These are phyloP conservation scores for Cryptococcus deneoformans DNA, from an alignment of 1,284 basidiomycete species.

Conservation along the genomic window DNA sequence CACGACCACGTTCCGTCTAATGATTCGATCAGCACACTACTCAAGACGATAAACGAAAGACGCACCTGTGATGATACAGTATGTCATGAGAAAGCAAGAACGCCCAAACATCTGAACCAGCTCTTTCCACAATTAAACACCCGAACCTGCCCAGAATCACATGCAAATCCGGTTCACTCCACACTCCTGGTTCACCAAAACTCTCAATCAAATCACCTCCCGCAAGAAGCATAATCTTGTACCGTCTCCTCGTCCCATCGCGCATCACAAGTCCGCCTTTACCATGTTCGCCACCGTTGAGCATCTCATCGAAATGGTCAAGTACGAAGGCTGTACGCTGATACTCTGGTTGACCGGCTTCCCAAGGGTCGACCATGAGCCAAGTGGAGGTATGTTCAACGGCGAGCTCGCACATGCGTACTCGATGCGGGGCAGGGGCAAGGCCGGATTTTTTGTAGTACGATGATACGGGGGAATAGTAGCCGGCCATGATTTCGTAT, in stretches of 20 bases:
- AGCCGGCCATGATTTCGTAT: constrained; percentile 90
- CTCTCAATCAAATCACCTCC: constrained; percentile 97
- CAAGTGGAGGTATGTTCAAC: constrained; percentile 61
- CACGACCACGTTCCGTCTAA: constrained; percentile 78
- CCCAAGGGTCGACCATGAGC: constrained; percentile 94
- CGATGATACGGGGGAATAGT: constrained; percentile 90
- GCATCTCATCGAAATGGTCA: constrained; percentile 91
- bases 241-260: constrained; percentile 46
- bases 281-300: constrained; percentile 65
- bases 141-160: constrained; percentile 92
- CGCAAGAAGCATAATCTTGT: constrained; percentile 86
- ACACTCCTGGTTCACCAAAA: constrained; percentile 94
- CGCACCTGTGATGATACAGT: constrained; percentile 51
- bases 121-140: constrained; percentile 91
- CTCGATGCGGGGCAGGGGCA: constrained; percentile 73
- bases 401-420: constrained; percentile 83
- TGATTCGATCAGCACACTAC: constrained; percentile 7
- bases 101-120: constrained; percentile 81
- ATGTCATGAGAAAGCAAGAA: constrained; percentile 58
- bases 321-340: constrained; percentile 94
- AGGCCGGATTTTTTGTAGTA: constrained; percentile 89
- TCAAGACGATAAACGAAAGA: constrained; percentile 1
- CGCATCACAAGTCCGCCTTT: constrained; percentile 57
- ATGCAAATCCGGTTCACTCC: constrained; percentile 88
- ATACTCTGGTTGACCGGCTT: constrained; percentile 84